Conservation (phyloP, 805 yeast species). For the Monosporozyma unispora region DNA sequence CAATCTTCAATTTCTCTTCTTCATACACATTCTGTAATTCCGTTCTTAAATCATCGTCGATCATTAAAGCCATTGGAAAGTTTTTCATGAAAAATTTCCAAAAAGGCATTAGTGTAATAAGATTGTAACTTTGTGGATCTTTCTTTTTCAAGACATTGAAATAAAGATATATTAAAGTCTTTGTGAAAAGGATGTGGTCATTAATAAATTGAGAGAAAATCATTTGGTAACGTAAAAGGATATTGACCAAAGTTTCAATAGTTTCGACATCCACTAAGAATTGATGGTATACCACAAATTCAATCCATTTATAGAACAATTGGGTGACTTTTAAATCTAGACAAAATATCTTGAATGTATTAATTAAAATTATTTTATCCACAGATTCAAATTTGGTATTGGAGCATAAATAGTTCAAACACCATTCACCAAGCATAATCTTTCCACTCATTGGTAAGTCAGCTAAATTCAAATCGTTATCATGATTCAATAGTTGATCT, state of each 20-base stretch:
- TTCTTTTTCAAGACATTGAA: constrained; percentile 16
- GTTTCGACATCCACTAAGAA: constrained; percentile 22
- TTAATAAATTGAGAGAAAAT: constrained; percentile 32
- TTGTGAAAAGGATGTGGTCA: constrained; percentile 29
- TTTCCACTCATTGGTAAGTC: constrained; percentile 34
- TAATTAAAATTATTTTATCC: constrained; percentile 12
- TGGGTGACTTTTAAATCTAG: constrained; percentile 20
- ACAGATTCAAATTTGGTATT: constrained; percentile 12
- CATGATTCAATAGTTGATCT: constrained; percentile 7
- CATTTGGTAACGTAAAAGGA: constrained; percentile 22
- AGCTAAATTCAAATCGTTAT: constrained; percentile 7
- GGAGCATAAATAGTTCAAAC: constrained; percentile 35
- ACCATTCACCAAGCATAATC: constrained; percentile 41
- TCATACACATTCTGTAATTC: constrained; percentile 23
- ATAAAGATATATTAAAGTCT: constrained; percentile 25
- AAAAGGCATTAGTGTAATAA: constrained; percentile 24
- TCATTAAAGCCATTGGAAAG: constrained; percentile 21
- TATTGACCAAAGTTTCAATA: constrained; percentile 23
- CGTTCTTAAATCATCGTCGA: constrained; percentile 22
- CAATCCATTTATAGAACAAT: constrained; percentile 30
- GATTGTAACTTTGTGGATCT: constrained; percentile 16
- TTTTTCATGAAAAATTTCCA: constrained; percentile 29
- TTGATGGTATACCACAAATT: constrained; percentile 28
- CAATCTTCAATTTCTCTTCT: constrained; percentile 21
- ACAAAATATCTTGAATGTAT: constrained; percentile 20